Evolutionary conservation across 2,329 filamentous ascomycete genomes (phyloP), one percentile per base, ranked within the genome.

Genomic region (Rutstroemia sp.): DNA sequence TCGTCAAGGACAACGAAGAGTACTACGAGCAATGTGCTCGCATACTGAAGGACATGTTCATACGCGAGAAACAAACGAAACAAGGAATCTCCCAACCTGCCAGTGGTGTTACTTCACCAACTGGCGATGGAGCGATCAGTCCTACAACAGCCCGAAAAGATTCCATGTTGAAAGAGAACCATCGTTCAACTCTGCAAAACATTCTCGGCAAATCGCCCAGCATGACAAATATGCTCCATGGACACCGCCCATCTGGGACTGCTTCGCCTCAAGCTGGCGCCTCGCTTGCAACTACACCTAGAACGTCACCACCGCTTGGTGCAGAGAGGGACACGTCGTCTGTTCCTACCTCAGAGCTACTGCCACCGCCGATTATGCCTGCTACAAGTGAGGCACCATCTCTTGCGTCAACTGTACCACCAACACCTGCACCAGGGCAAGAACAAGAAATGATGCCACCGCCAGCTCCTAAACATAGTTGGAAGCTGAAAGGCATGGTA

Each of bases 1-100:
- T 99, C 67, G 94, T 99, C 71, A 99, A 99, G 71, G 95, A 99
- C 71, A 99, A 99, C 66, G 92, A 96, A 60, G 92, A 95, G 59
- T 99, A 99, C 72, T 99, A 99, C 70, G 89, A 97, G 67, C 89
- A 90, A 67, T 94, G 87, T 64, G 84, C 94, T 21, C 85, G 78
- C 58, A 96, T 97, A 49, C 75, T 99, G 51, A 89, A 86, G 67
- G 86, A 94, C 6, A 89, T 95, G 69, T 97, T 99, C 63, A 77
- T 95, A 61, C 83, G 83, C 61, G 92, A 96, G 71, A 89, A 85
- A 66, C 73, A 83, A 52, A 80, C 82, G 39, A 80, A 78, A 63
- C 73, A 74, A 54, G 65, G 62, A 6, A 23, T 41, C 25, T 54
- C 44, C 12, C 14, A 51, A 73, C 44, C 76, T 76, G 7, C 38